Evolutionary conservation across 306 rosid genomes (phyloP).

Genomic region (Dalbergia oliveri): DNA sequence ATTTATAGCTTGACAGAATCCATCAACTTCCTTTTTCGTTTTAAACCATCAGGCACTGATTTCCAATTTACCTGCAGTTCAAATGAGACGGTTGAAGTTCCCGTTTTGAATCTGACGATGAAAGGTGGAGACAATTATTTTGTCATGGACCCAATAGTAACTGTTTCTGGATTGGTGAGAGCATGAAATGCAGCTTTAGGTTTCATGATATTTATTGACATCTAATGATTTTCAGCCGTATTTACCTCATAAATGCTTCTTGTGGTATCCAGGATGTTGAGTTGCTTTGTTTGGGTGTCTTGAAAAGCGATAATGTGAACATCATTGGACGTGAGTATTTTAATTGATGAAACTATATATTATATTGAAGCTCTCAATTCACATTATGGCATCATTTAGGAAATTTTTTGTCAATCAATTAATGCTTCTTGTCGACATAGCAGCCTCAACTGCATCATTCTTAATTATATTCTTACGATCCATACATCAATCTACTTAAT

Average conservation of each 20-base stretch:
- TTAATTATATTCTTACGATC: not conserved
- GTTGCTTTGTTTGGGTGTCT: slow-evolving; percentile 63
- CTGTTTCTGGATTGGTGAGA: slow-evolving; percentile 40
- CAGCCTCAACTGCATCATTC: slow-evolving; percentile 6
- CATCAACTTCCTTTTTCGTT: slow-evolving; percentile 12
- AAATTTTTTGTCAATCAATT: not conserved
- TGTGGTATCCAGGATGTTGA: slow-evolving; percentile 54
- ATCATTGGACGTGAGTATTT: slow-evolving; percentile 91
- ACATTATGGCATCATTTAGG: not conserved
- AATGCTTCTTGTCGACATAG: slow-evolving; percentile 11
- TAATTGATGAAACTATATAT: slow-evolving; percentile 12
- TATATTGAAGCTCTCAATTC: slow-evolving; percentile 16
- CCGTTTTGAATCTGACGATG: slow-evolving; percentile 70
- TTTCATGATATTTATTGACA: slow-evolving; percentile 9
- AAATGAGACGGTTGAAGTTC: slow-evolving; percentile 48
- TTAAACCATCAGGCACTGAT: slow-evolving; percentile 42
- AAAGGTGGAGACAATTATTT: slow-evolving; percentile 69
- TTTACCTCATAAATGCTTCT: slow-evolving; percentile 31
- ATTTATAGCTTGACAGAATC: slow-evolving; percentile 25
- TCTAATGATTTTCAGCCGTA: slow-evolving; percentile 16
- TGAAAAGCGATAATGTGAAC: slow-evolving; percentile 67
- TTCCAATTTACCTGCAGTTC: slow-evolving; percentile 56
- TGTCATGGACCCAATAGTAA: slow-evolving; percentile 52
- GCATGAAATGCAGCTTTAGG: not conserved
- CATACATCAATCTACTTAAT: not conserved